Conservation (phyloP, 257 asterid genomes). For the Buddleja alternifolia region DNA sequence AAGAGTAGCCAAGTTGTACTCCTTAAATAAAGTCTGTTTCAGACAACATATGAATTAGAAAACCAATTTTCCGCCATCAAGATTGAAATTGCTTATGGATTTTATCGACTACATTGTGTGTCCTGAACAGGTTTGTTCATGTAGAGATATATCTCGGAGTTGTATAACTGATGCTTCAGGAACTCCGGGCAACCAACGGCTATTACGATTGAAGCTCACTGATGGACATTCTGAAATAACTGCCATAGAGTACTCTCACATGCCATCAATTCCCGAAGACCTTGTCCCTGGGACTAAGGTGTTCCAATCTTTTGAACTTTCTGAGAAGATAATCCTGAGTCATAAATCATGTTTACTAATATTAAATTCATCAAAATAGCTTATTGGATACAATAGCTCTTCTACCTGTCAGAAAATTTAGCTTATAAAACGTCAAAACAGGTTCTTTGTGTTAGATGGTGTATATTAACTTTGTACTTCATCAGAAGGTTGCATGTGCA, state of each 20-base stretch:
- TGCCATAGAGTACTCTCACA: slow-evolving; percentile 69
- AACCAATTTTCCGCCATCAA: background rate
- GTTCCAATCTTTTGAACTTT: slow-evolving; percentile 4
- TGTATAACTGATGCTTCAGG: slow-evolving; percentile 55
- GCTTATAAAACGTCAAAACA: background rate
- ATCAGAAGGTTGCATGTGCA: background rate
- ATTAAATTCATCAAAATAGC: background rate
- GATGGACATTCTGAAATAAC: slow-evolving; percentile 78
- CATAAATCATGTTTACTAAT: background rate
- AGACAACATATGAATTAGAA: background rate
- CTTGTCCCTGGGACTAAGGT: slow-evolving; percentile 91
- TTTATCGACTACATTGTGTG: background rate
- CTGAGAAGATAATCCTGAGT: background rate
- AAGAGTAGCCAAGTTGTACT: background rate
- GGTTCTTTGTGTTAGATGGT: background rate
- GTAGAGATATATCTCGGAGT: slow-evolving; percentile 68
- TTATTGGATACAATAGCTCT: slow-evolving; percentile 6
- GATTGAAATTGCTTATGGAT: slow-evolving; percentile 10
- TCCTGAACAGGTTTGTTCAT: slow-evolving; percentile 56
- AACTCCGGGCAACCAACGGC: slow-evolving; percentile 53
- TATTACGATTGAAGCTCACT: slow-evolving; percentile 72
- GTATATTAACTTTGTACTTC: slow-evolving; percentile 3
- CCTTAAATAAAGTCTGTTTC: background rate
- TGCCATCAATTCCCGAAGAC: slow-evolving; percentile 69
- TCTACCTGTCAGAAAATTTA: slow-evolving; percentile 14